A percentile compares a stretch with the other conserved stretches of the same genome.
These are phyloP conservation scores for Cystobasidium tubakii DNA, from an alignment of 768 basidiomycete genomes.

Conservation along the genomic window DNA sequence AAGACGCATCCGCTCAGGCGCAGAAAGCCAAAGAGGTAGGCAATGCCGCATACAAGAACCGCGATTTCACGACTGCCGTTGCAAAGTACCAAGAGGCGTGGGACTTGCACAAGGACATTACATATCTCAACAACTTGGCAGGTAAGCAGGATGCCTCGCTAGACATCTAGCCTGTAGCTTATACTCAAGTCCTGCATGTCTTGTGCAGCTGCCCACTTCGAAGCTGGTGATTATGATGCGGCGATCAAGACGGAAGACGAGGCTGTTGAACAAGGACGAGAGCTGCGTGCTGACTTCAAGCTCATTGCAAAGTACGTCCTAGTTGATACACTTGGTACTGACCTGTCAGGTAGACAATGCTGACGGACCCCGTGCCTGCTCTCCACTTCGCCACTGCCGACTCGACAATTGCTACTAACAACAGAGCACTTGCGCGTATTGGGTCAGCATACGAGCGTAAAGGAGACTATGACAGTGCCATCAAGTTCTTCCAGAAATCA, in stretches of 20 bases:
- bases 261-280: slow-evolving; percentile 90
- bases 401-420: not conserved
- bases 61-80: slow-evolving; percentile 71
- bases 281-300: slow-evolving; percentile 90
- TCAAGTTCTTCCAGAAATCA: slow-evolving; percentile 89
- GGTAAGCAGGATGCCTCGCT: slow-evolving; percentile 53
- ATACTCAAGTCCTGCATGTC: too few relatives aligned
- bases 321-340: not conserved
- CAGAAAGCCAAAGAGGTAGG: slow-evolving; percentile 39
- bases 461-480: slow-evolving; percentile 65
- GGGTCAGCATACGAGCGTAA: slow-evolving; percentile 80
- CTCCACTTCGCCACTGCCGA: slow-evolving; percentile 7
- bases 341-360: slow-evolving; percentile 3
- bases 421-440: slow-evolving; percentile 71
- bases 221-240: slow-evolving; percentile 84
- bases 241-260: slow-evolving; percentile 86
- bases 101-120: slow-evolving; percentile 87
- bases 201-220: slow-evolving; percentile 71
- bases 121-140: slow-evolving; percentile 83
- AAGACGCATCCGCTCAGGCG: slow-evolving; percentile 34
- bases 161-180: not conserved
- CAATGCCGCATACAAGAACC: slow-evolving; percentile 48
- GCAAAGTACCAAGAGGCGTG: slow-evolving; percentile 76
- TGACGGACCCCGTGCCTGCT: slow-evolving; percentile 20
- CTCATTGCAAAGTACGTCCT: slow-evolving; percentile 67